These are phyloP conservation scores for Globisporangium alternatum DNA, from an alignment of 352 stramenopile genomes.

Conservation along the genomic window DNA sequence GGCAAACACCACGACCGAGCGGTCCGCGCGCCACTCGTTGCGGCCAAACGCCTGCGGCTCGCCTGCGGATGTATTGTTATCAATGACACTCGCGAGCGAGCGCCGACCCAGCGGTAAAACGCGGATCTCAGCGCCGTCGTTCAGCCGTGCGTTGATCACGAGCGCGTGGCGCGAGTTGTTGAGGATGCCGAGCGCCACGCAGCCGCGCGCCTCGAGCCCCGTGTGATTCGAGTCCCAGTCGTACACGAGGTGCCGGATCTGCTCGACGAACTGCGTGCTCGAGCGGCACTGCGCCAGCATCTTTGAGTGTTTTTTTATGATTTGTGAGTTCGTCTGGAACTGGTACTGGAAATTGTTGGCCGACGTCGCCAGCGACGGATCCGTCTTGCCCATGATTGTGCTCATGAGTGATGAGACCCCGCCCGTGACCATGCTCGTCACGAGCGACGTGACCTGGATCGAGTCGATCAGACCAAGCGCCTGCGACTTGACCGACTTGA, in stretches of 20 bases:
- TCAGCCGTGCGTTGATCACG: conserved; percentile 62
- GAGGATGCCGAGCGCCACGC: conserved; percentile 66
- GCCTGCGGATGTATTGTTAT: conserved; percentile 7
- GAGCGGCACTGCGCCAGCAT: conserved; percentile 43
- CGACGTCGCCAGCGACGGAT: conserved; percentile 38
- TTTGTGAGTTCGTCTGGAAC: conserved; percentile 71
- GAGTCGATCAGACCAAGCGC: conserved; percentile 80
- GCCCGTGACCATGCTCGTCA: conserved; percentile 77
- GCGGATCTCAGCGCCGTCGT: conserved; percentile 71
- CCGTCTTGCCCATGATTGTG: conserved; percentile 78
- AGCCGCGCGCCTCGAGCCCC: conserved; percentile 70
- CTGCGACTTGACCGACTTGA: conserved; percentile 80
- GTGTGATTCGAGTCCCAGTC: conserved; percentile 87
- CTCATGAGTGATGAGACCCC: conserved; percentile 76
- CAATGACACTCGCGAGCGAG: conserved; percentile 48
- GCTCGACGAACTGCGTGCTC: conserved; percentile 50
- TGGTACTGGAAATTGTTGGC: conserved; percentile 62
- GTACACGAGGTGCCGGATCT: conserved; percentile 76
- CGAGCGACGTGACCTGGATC: conserved; percentile 81
- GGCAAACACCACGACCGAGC: conserved; percentile 71
- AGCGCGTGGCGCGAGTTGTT: conserved; percentile 81
- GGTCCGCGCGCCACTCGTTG: conserved; percentile 61
- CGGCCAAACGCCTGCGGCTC: conserved; percentile 11
- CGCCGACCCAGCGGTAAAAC: conserved; percentile 59
- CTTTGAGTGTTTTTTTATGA: conserved; percentile 69